Evolutionary conservation across 345 rosid species (phyloP).

Genomic region (Murraya koenigii): DNA sequence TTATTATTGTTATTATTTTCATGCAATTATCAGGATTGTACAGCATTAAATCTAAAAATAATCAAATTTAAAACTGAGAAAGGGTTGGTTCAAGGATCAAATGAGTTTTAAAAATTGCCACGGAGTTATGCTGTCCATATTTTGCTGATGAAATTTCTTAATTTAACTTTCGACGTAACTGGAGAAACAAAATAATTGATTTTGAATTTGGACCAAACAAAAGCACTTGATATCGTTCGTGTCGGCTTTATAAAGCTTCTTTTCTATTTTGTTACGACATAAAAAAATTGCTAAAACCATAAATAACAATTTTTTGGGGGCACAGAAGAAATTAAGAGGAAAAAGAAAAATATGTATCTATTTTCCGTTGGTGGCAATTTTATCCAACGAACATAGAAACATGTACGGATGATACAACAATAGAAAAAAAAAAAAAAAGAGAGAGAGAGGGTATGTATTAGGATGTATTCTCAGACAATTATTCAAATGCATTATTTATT

Average conservation of each 20-base stretch:
- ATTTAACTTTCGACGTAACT: background rate
- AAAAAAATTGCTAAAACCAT: background rate
- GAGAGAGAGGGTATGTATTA: too few species aligned
- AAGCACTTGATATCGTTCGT: background rate
- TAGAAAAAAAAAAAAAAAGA: too few species aligned
- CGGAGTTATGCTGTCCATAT: background rate
- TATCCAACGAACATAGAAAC: background rate
- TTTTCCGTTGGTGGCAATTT: background rate
- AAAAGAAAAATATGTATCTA: too few species aligned
- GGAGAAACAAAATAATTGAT: background rate
- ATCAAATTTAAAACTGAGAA: background rate
- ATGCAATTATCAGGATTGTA: background rate
- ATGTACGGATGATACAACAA: background rate
- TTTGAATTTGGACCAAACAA: slow-evolving; percentile 1
- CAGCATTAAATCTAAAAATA: too few species aligned
- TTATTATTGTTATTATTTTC: too few species aligned
- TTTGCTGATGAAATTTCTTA: background rate
- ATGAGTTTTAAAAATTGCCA: background rate
- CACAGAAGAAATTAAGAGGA: background rate
- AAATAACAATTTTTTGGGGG: background rate
- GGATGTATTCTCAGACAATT: too few species aligned
- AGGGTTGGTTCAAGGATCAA: background rate
- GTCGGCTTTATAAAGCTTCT: background rate
- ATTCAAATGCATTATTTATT: too few species aligned
- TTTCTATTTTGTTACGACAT: background rate